Conservation (phyloP, 169 alveolate genomes). For the Cryptosporidium sp. region DNA sequence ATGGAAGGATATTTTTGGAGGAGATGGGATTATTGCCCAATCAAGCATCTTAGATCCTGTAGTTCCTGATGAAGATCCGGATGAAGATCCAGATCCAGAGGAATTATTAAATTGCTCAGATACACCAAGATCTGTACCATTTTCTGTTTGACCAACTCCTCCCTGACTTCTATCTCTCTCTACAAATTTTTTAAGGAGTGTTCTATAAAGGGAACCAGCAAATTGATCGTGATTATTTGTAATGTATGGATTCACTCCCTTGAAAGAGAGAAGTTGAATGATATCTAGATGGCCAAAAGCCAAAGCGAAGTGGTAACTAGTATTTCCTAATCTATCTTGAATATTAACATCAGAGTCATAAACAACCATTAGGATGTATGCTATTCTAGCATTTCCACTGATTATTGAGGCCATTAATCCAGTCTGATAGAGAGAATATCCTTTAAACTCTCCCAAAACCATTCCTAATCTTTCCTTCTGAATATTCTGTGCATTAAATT, state of each 20-base stretch:
- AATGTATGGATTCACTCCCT: constrained; percentile 65
- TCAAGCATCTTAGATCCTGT: not conserved
- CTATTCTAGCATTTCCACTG: constrained; percentile 83
- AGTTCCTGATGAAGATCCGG: not conserved
- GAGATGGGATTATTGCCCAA: constrained; percentile 60
- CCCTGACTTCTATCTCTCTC: constrained; percentile 13
- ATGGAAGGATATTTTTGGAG: constrained; percentile 56
- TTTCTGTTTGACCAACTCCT: not conserved
- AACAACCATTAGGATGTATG: constrained; percentile 81
- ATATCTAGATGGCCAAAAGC: constrained; percentile 67
- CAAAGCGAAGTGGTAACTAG: constrained; percentile 83
- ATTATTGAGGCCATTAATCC: constrained; percentile 88
- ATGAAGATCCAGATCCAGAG: not conserved
- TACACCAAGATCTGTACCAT: not conserved
- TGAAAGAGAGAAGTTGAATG: constrained; percentile 42
- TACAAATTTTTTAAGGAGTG: not conserved
- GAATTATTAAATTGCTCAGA: not conserved
- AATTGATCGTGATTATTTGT: constrained; percentile 29
- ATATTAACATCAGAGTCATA: constrained; percentile 85
- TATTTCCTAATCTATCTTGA: constrained; percentile 85
- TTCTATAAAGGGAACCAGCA: constrained; percentile 63
- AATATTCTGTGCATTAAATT: constrained; percentile 3
- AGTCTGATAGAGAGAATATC: constrained; percentile 80
- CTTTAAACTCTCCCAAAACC: constrained; percentile 57
- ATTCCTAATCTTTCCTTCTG: constrained; percentile 79